Base-by-base conservation (phyloP, 139 green algal species). In the Chlorella vulgaris region DNA sequence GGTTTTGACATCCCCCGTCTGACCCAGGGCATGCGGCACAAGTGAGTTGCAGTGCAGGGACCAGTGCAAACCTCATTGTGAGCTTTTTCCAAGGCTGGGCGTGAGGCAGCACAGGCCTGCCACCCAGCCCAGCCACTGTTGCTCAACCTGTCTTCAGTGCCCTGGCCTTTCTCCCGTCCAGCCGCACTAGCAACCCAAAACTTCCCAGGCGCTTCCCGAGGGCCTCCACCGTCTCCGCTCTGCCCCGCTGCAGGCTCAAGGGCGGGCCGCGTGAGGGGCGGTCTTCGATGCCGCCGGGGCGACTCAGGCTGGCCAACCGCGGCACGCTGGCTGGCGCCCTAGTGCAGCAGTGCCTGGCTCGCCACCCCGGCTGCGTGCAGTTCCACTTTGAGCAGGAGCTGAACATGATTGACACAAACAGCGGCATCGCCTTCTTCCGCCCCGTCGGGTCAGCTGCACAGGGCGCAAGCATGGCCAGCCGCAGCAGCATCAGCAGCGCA, bases 311-410 rank as follows among this genome's bases (percentile, higher is more conserved):
- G 7, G 74, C 40, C 38, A 81, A 81, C n/a, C 74, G 74, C 0
- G 74, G 74, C 4, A 42, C 67, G 58, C 74, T 81, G 74, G 74
- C 74, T 5, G 74, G 74, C 21, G 74, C 74, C 19, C 58, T 81
- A 58, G 74, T 81, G 40, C 58, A 70, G 39, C 62, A 70, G 40
- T 81, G 74, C 74, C 74, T 73, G 60, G 58, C 58, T 21, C 74
- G 60, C 58, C 60, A 81, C 42, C 29, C 21, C 19, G 39, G 31
- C 74, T 19, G 19, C 19, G 74, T 81, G n/a, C 58, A 70, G 39
- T 81, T 81, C 60, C 74, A 81, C 19, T 81, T 81, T n/a, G 21
- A 65, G 55, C 73, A 79, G 73, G 73, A 79, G 35, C 73, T 79
- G 7, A 24, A 51, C 10, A n/a, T 63, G 33, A 29, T 79, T 15